phyloP scores from a whole-genome alignment of 2,329 filamentous ascomycete genomes.

The Beauveria rudraprayagi region DNA sequence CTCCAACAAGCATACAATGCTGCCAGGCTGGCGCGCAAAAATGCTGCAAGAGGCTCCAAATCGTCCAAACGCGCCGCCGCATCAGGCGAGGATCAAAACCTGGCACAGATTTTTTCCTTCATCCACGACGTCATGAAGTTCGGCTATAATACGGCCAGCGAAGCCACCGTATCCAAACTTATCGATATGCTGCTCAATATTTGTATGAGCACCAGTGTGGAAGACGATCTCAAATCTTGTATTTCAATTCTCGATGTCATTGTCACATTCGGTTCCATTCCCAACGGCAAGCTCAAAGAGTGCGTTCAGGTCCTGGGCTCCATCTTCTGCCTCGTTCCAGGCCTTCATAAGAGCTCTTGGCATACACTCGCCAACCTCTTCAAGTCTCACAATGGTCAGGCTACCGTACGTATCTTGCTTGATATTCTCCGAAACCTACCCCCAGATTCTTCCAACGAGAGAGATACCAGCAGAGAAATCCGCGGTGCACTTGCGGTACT shows the following conservation, averaged over 20 bases:
- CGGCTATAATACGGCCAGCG: constrained; percentile 61
- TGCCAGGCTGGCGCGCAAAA: constrained; percentile 43
- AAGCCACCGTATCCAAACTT: constrained; percentile 51
- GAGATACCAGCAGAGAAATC: constrained; percentile 47
- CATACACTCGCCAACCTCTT: constrained; percentile 62
- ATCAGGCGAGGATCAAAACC: constrained; percentile 50
- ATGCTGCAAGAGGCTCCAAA: constrained; percentile 31
- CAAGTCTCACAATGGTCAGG: constrained; percentile 65
- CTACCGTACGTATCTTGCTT: constrained; percentile 57
- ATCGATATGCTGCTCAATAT: constrained; percentile 57
- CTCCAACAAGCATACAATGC: constrained; percentile 47
- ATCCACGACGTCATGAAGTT: constrained; percentile 66
- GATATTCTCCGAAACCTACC: constrained; percentile 49
- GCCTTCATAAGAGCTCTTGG: constrained; percentile 58
- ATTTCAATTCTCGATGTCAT: constrained; percentile 62
- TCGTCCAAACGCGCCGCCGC: constrained; percentile 30
- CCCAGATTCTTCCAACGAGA: constrained; percentile 37
- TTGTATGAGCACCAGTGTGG: constrained; percentile 57
- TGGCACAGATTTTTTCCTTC: constrained; percentile 57
- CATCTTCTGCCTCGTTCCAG: constrained; percentile 58
- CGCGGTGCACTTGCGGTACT: constrained; percentile 56
- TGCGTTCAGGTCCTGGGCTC: constrained; percentile 66
- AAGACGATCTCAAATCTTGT: constrained; percentile 58
- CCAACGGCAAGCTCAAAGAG: constrained; percentile 50
- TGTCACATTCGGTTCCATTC: constrained; percentile 65